Conservation (phyloP, 2,329 filamentous ascomycete species). For the Monosporascus cannonballus region DNA sequence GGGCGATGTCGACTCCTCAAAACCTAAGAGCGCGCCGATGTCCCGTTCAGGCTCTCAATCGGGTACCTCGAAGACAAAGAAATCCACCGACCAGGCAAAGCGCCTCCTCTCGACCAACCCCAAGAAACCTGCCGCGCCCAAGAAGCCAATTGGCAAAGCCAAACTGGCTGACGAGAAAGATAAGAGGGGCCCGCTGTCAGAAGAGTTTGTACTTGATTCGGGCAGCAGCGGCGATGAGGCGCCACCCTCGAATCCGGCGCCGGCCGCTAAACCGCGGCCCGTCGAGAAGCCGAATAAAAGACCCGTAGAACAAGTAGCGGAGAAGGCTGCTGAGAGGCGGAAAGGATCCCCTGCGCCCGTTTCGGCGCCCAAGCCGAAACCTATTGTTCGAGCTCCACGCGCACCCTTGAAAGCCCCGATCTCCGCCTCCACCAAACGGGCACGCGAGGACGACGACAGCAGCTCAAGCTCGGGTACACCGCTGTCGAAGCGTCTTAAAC, state of each 20-base stretch:
- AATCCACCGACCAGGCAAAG: slow-evolving; percentile 49
- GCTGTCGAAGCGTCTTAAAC: slow-evolving; percentile 51
- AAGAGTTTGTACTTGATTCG: slow-evolving; percentile 51
- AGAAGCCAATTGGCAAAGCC: slow-evolving; percentile 40
- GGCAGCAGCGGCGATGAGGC: slow-evolving; percentile 49
- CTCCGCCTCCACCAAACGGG: slow-evolving; percentile 41
- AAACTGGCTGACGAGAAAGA: slow-evolving; percentile 32
- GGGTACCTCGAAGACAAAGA: slow-evolving; percentile 49
- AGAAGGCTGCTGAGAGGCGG: slow-evolving; percentile 8
- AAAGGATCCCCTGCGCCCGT: slow-evolving; percentile 8
- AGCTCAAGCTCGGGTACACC: slow-evolving; percentile 56
- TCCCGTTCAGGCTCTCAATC: slow-evolving; percentile 46
- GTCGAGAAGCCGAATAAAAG: slow-evolving; percentile 13
- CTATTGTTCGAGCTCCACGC: slow-evolving; percentile 22
- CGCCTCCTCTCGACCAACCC: slow-evolving; percentile 40
- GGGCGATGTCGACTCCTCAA: slow-evolving; percentile 29
- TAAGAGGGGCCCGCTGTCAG: slow-evolving; percentile 41
- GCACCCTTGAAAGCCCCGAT: slow-evolving; percentile 25
- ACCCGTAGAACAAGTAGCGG: slow-evolving; percentile 7
- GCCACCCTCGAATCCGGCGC: slow-evolving; percentile 31
- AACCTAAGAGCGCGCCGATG: slow-evolving; percentile 38
- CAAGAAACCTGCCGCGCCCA: slow-evolving; percentile 32
- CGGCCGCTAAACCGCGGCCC: slow-evolving; percentile 26
- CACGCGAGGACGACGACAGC: slow-evolving; percentile 47
- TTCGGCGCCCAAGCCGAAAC: slow-evolving; percentile 28